Evolutionary conservation across 2,329 filamentous ascomycete genomes (phyloP), one percentile per base, ranked within the genome.

Genomic region (Claviceps arundinis): DNA sequence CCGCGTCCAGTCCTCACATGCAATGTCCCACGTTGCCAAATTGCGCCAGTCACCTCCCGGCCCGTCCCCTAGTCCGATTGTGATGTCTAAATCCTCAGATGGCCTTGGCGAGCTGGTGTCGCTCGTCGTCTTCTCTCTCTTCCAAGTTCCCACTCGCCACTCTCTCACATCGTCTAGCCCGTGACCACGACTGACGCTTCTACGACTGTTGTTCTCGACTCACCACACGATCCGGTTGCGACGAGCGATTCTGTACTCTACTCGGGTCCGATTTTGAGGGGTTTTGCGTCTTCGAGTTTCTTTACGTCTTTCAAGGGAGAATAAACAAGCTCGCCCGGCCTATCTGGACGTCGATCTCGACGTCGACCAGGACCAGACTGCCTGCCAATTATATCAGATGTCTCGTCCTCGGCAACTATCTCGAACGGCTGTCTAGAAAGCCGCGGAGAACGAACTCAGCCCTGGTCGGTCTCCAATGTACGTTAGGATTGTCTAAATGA

Each of bases 401-500:
- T 22, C 14, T 19, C 13, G 17, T 37, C 22, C 34, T 44, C 38
- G 41, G 16, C 34, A 16, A 22, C 34, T 13, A n/a, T 43, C 34
- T 44, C 52, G 48, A 48, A 45, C 30, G 44, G 24, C 43, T 13
- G 24, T 45, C n/a, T 48, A 51, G 48, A 48, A 22, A 44, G 34
- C 43, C 16, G 24, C 45, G 30, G 43, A 51, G 44, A 48, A 22
- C 43, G 22, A 48, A 8, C 19, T 40, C 24, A 14, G 16, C 30
- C 45, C 26, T 11, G n/a, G 14, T 38, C 13, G 22, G 16, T 43
- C n/a, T 47, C 42, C 51, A 47, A 53, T 53, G 52, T 45, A 45
- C 44, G 44, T 40, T 48, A 17, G 38, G 40, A 40, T 43, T 19
- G 22, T 14, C 30, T 43, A 19, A 8, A 50, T 41, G 45, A 40